A percentile compares a stretch with the other conserved stretches of the same genome.
These are phyloP conservation scores for Bromus sterilis DNA, from an alignment of 176 grass and related monocot genomes.

Conservation along the genomic window DNA sequence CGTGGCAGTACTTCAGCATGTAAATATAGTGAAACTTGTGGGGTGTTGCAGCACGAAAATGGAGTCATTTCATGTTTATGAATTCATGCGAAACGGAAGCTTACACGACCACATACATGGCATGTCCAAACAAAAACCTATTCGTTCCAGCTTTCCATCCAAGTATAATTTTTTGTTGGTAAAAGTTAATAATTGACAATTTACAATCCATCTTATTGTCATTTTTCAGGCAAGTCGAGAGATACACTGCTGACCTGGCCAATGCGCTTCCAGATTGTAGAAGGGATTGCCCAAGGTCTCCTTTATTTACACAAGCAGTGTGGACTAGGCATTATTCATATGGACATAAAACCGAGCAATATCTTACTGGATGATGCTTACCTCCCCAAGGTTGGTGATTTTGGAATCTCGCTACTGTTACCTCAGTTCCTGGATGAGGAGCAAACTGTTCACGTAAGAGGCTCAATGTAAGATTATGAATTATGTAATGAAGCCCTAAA, in stretches of 20 bases:
- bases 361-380: slow-evolving; percentile 5
- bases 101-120: neutral
- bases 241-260: neutral
- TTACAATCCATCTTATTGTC: neutral
- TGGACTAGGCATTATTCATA: neutral
- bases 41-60: neutral
- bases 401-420: neutral
- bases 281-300: slow-evolving; percentile 1
- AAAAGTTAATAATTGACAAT: no score
- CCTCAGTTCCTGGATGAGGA: neutral
- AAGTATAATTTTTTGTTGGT: no score
- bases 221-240: neutral
- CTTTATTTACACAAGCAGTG: slow-evolving; percentile 12
- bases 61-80: neutral
- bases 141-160: neutral
- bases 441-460: no score
- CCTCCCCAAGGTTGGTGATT: slow-evolving; percentile 10
- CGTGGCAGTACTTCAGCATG: neutral
- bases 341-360: slow-evolving; percentile 3
- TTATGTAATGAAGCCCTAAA: no score
- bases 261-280: neutral
- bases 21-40: neutral
- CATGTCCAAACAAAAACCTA: neutral
- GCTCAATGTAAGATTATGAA: slow-evolving; percentile 8
- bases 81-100: neutral